A percentile compares a stretch with the other conserved stretches of the same genome.
Evolutionary conservation across 108 stramenopile genomes (phyloP).

Genomic region (Skeletonema tropicum): DNA sequence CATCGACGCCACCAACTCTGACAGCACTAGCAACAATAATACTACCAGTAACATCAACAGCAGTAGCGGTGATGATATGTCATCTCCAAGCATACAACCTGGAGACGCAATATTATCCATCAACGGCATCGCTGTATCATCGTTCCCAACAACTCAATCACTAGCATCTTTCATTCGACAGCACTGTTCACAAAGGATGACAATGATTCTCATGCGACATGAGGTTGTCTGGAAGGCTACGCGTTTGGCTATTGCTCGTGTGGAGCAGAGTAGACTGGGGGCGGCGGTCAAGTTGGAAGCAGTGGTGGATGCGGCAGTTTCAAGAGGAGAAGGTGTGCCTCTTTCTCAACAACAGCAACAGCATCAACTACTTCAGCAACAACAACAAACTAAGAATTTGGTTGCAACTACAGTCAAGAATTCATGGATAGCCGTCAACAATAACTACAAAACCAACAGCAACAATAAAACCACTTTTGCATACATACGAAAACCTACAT

Average conservation of each 20-base stretch:
- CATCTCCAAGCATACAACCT: conserved; percentile 10
- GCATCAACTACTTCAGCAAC: too few relatives aligned
- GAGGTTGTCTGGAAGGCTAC: conserved; percentile 28
- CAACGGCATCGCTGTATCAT: conserved; percentile 32
- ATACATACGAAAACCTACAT: not conserved
- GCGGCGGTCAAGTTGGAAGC: not conserved
- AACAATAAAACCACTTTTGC: not conserved
- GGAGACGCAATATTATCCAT: conserved; percentile 50
- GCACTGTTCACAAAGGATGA: conserved; percentile 20
- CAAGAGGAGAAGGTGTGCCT: too few relatives aligned
- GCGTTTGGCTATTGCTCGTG: conserved; percentile 10
- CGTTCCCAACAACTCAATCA: conserved; percentile 12
- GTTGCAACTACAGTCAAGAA: not conserved
- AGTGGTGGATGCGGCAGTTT: too few relatives aligned
- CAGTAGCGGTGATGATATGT: too few relatives aligned
- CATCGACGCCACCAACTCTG: not conserved
- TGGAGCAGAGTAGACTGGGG: not conserved
- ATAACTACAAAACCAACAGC: not conserved
- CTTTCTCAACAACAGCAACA: not conserved
- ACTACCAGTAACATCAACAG: not conserved
- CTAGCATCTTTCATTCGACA: conserved; percentile 32
- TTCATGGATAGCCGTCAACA: not conserved
- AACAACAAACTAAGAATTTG: not conserved
- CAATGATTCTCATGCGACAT: conserved; percentile 30
- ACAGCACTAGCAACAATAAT: not conserved